Base-by-base conservation (phyloP, 495 filamentous ascomycete species). In the Jackrogersella minutella region DNA sequence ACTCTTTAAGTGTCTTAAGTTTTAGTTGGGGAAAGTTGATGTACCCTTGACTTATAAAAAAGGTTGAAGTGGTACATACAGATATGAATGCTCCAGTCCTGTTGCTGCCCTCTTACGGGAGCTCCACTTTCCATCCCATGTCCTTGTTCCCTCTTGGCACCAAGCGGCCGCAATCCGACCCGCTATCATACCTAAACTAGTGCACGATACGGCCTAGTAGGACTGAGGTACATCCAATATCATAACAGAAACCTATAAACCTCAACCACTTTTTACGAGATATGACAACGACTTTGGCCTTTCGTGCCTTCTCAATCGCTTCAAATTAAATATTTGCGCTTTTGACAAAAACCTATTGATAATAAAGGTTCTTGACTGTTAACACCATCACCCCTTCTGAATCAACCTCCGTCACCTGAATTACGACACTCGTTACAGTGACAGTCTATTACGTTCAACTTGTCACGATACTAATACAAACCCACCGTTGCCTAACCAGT, bases 141-240 rank as follows among this genome's bases (percentile, higher is more conserved):
- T 44, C 47, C 37, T 36, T 36, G 59, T 31, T 31, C 26, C 9
- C 5, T 43, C 34, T 58, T 57, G 52, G 62, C 52, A 52, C 19
- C 39, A 53, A 47, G 30, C 37, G 55, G 39, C 55, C 55, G 55
- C 63, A 53, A 54, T 66, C 49, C 56, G 49, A 66, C 55, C 49
- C 31, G 50, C 49, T 50, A 14, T 54, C 33, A 19, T 58, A 33
- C 44, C 47, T 33, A 34, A 50, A 40, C 28, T 19, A 14, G 14
- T 19, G 16, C 14, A 10, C 19, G 13, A 19, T 19, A 9, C n/a
- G 40, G 16, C 16, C 14, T 21, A 14, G 5, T 3, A 22, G 40
- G 5, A 13, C 41, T 46, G n/a, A 46, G 22, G 41, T 50, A 52
- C n/a, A n/a, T n/a, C n/a, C n/a, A n/a, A n/a, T n/a, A n/a, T n/a